Conservation (phyloP, 148 eudicot species). For the Cornus kousa region DNA sequence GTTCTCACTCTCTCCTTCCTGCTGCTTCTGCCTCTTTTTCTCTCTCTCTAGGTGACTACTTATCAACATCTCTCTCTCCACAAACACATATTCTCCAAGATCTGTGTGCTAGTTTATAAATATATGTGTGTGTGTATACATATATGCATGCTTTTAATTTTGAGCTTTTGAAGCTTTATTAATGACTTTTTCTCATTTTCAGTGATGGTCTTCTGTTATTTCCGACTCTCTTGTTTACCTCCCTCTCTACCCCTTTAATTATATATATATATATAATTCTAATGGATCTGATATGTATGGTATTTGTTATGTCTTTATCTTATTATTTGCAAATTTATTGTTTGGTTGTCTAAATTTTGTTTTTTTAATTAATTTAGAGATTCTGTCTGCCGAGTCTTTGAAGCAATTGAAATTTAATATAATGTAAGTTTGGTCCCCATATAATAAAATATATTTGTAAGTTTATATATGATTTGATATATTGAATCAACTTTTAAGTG, state of each 20-base stretch:
- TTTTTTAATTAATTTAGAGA: neutral
- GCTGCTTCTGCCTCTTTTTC: constrained; percentile 18
- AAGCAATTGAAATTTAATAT: neutral
- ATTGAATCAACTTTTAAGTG: neutral
- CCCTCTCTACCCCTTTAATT: neutral
- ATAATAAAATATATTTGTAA: neutral
- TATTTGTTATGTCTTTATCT: neutral
- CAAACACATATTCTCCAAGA: neutral
- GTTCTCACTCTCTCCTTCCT: constrained; percentile 41
- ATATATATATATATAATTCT: neutral
- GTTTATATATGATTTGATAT: neutral
- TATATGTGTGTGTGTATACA: neutral
- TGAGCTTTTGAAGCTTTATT: neutral
- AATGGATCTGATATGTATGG: constrained; percentile 5
- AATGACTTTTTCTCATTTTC: neutral
- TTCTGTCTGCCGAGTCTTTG: neutral
- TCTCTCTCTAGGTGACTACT: constrained; percentile 34
- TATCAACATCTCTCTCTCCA: neutral
- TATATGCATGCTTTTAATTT: neutral
- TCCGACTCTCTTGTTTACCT: neutral
- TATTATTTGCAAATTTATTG: neutral
- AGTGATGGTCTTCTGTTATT: neutral
- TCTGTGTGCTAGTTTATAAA: neutral
- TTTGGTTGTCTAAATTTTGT: neutral
- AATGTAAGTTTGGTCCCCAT: neutral